phyloP scores from a whole-genome alignment of 23 red algal species.

The Gracilaria caudata region DNA sequence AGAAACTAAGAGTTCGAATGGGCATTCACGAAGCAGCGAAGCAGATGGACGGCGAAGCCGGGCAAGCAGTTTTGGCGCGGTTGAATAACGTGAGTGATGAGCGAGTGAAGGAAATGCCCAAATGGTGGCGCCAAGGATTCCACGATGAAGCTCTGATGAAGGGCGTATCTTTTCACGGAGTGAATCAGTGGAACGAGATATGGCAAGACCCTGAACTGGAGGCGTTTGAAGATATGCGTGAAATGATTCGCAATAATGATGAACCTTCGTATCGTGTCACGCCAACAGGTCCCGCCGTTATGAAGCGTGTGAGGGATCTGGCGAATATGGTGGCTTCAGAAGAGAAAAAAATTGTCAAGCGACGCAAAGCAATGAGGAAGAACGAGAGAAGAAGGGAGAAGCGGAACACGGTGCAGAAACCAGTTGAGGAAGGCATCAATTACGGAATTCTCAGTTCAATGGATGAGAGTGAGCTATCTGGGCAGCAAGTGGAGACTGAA shows the following conservation, averaged over 20 bases:
- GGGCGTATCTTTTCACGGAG: slow-evolving; percentile 57
- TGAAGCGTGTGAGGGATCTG: slow-evolving; percentile 77
- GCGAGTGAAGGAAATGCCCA: slow-evolving; percentile 49
- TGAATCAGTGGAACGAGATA: slow-evolving; percentile 65
- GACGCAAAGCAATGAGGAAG: slow-evolving; percentile 29
- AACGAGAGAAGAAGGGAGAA: slow-evolving; percentile 13
- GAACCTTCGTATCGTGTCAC: slow-evolving; percentile 27
- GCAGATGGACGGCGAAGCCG: slow-evolving; percentile 38
- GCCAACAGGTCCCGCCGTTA: slow-evolving; percentile 59
- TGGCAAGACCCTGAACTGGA: slow-evolving; percentile 54
- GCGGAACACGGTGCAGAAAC: not conserved
- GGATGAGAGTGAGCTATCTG: slow-evolving; percentile 17
- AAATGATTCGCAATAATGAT: slow-evolving; percentile 35
- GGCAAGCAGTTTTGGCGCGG: slow-evolving; percentile 36
- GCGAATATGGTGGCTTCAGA: slow-evolving; percentile 53
- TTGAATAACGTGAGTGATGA: slow-evolving; percentile 20
- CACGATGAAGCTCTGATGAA: slow-evolving; percentile 72
- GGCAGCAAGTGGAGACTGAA: slow-evolving; percentile 7
- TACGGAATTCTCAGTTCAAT: not conserved
- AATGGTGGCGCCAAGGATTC: slow-evolving; percentile 68
- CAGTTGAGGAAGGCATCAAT: not conserved
- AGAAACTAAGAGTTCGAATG: slow-evolving; percentile 72
- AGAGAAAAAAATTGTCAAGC: slow-evolving; percentile 30
- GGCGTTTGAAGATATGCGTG: slow-evolving; percentile 53
- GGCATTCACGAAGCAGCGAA: slow-evolving; percentile 65